Evolutionary conservation across 2,329 filamentous ascomycete species (phyloP), one percentile per base, ranked within the genome.

Genomic region (Eutypella sp.): DNA sequence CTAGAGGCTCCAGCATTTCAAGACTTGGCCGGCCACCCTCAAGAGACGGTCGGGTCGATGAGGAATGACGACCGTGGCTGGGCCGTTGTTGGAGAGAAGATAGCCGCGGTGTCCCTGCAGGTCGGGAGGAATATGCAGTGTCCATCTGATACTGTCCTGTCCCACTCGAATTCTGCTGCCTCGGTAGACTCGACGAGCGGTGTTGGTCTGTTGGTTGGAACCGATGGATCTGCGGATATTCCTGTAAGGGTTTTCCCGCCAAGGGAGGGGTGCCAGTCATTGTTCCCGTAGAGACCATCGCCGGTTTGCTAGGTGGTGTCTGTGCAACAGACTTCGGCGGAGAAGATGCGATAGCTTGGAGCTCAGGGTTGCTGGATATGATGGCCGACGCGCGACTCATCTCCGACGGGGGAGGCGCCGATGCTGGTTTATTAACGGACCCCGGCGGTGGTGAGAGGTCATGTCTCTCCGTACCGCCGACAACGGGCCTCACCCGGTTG

Each of bases 21-120:
- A 78, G 57, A 31, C 75, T 76, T 2, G 87, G 84, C n/a, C 86
- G 78, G 15, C 78, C 74, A 31, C 77, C 76, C 65, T 95, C 87
- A 24, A 92, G 67, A 2, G 87, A 90, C 2, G 86, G 85, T 15
- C 87, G 66, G 1, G 76, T 75, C 9, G 74, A 77, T 3, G 75
- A 75, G 16, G 74, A 55, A 40, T 70, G 68, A 39, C 66, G 71
- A 29, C 53, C 51, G 49, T 71, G 66, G 8, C 52, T 50, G 16
- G 62, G 44, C 39, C 61, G 57, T n/a, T 65, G 52, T 38, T 66
- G 67, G 37, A 63, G 64, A 3, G 69, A 64, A 10, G 65, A 55
- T 3, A 59, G 51, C 33, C 60, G 61, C 37, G 60, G 48, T 25
- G 54, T 53, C 9, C 57, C 53, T 5, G 53, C 53, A 20, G 61